These are phyloP conservation scores for Kluyveromyces nonfermentans DNA, from an alignment of 805 yeast genomes.

Conservation along the genomic window DNA sequence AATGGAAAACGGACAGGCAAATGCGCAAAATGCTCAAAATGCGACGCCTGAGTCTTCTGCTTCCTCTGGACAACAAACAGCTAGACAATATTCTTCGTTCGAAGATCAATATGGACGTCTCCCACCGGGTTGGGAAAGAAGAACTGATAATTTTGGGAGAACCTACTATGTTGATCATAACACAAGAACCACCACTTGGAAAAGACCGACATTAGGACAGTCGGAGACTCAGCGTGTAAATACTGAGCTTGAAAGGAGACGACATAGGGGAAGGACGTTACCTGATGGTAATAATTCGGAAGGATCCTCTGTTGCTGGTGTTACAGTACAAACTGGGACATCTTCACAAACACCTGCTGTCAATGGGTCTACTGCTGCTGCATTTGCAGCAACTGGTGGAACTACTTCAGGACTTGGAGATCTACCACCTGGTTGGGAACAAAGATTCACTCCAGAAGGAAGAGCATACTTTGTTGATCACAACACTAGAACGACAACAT, in stretches of 20 bases:
- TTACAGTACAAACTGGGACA: conserved; percentile 39
- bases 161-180: conserved; percentile 98
- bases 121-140: conserved; percentile 98
- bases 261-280: conserved; percentile 81
- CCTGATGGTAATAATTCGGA: conserved; percentile 47
- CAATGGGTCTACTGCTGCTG: conserved; percentile 50
- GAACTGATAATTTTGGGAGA: conserved; percentile 95
- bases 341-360: conserved; percentile 37
- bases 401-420: conserved; percentile 96
- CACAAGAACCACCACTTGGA: conserved; percentile 98
- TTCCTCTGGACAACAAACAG: conserved; percentile 6
- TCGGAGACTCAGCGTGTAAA: conserved; percentile 59
- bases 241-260: conserved; percentile 83
- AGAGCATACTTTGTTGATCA: conserved; percentile 98
- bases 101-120: conserved; percentile 95
- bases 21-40: conserved; percentile 9
- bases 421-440: conserved; percentile 98
- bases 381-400: conserved; percentile 62
- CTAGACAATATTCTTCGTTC: conserved; percentile 78
- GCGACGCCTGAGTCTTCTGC: too few species aligned
- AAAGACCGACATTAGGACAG: conserved; percentile 80
- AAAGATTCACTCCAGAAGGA: conserved; percentile 95
- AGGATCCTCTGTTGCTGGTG: conserved; percentile 12
- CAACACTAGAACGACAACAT: conserved; percentile 97
- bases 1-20: conserved; percentile 18